These are phyloP conservation scores for Piper longum DNA, from an alignment of 164 flowering plant genomes.

Conservation along the genomic window DNA sequence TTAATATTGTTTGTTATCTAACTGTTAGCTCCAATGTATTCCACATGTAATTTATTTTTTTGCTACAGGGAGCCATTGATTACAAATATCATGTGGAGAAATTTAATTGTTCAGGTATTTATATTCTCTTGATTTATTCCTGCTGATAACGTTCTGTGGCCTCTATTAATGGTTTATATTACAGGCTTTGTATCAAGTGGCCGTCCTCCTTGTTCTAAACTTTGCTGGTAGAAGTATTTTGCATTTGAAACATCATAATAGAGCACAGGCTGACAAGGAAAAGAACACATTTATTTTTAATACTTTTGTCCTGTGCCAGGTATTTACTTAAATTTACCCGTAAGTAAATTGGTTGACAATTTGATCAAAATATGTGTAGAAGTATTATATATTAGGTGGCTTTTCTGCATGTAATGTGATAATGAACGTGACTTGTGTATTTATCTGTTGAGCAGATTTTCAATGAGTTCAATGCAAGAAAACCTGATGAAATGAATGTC, in stretches of 20 bases:
- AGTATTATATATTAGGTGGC: too few species aligned
- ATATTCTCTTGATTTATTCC: background rate
- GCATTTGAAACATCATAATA: conserved; percentile 25
- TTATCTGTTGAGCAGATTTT: conserved; percentile 34
- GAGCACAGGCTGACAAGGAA: conserved; percentile 33
- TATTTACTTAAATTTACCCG: conserved; percentile 6
- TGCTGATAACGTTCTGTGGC: background rate
- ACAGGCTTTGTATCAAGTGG: conserved; percentile 88
- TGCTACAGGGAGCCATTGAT: conserved; percentile 72
- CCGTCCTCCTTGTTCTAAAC: conserved; percentile 61
- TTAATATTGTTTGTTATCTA: too few species aligned
- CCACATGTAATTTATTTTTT: background rate
- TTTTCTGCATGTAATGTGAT: background rate
- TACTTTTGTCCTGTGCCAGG: conserved; percentile 86
- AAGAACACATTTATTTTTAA: conserved; percentile 86
- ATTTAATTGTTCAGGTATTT: conserved; percentile 67
- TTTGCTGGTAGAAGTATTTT: conserved; percentile 39
- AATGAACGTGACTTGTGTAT: too few species aligned
- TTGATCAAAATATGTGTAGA: too few species aligned
- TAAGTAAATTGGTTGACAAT: too few species aligned
- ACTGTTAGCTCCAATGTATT: too few species aligned
- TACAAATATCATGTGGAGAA: conserved; percentile 97
- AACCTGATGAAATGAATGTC: conserved; percentile 76
- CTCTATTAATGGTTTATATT: conserved; percentile 2
- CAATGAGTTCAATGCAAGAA: conserved; percentile 89